A percentile compares a stretch with the other conserved stretches of the same genome.
Evolutionary conservation across 257 asterid species (phyloP).

Genomic region (Solanum peruvianum): DNA sequence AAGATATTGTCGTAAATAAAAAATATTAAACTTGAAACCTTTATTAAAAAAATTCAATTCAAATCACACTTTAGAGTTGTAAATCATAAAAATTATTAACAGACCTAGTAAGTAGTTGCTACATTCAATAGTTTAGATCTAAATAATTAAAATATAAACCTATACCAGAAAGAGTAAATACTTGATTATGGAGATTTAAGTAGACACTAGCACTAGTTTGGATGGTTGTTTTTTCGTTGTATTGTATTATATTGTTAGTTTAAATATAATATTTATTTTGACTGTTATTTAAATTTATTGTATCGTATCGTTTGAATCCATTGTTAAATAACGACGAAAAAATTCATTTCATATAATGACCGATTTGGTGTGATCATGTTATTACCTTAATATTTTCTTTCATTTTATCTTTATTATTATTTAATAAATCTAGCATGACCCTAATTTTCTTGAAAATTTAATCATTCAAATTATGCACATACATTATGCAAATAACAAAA

Average conservation of each 20-base stretch:
- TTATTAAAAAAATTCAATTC: background rate
- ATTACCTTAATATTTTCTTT: too few relatives aligned
- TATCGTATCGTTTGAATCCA: background rate
- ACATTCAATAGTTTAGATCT: background rate
- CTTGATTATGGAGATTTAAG: background rate
- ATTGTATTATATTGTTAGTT: background rate
- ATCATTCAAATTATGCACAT: background rate
- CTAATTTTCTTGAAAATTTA: too few relatives aligned
- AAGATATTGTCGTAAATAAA: rapidly evolving
- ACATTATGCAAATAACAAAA: too few relatives aligned
- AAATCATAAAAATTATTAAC: background rate
- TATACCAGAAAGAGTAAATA: background rate
- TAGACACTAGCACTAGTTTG: background rate
- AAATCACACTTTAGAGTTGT: background rate
- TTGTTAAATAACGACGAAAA: too few relatives aligned
- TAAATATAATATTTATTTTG: background rate
- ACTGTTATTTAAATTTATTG: background rate
- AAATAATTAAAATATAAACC: background rate
- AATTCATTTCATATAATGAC: too few relatives aligned
- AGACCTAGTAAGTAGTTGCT: background rate
- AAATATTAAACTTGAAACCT: background rate
- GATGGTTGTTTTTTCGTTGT: background rate
- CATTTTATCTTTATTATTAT: too few relatives aligned
- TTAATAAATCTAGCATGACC: too few relatives aligned
- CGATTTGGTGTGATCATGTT: too few relatives aligned